Percentiles rank a stretch among this genome's conserved stretches.
Conservation (phyloP, 139 green algal species). For the Micractinium conductrix region DNA sequence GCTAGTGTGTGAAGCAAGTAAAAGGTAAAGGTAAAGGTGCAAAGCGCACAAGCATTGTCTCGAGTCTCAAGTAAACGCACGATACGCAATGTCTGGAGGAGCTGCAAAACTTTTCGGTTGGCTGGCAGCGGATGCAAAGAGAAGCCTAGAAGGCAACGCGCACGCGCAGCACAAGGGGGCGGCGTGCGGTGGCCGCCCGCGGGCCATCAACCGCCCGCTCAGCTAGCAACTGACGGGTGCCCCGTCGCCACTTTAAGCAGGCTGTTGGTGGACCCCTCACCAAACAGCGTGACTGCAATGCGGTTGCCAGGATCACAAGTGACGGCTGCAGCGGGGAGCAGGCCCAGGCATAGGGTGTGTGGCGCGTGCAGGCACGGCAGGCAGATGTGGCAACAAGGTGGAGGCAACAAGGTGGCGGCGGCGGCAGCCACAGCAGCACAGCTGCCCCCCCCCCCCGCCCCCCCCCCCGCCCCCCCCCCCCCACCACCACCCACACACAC, state of each 20-base stretch:
- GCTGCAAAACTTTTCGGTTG: no score
- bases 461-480: no score
- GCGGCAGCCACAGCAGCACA: not conserved
- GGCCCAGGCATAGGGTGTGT: not conserved
- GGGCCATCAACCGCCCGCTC: not conserved
- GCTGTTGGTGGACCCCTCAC: not conserved
- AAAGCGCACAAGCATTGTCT: no score
- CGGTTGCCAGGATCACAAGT: not conserved
- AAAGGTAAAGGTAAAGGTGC: no score
- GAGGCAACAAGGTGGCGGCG: no score
- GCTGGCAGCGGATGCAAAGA: not conserved
- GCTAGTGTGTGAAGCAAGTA: no score
- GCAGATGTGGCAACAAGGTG: no score
- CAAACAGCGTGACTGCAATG: not conserved
- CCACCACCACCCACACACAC: no score
- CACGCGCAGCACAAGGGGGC: not conserved
- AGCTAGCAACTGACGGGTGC: not conserved
- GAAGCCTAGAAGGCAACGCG: not conserved
- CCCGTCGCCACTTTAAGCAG: conserved; percentile 12
- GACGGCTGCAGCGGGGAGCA: no score
- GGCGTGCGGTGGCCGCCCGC: no score
- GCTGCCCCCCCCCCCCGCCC: no score
- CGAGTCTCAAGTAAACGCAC: no score
- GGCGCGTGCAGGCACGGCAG: not conserved
- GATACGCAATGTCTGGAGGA: not conserved